phyloP scores from a whole-genome alignment of 164 flowering plant species.

The grape (Vitis vinifera) region ASM3070453v1 NC_081811.1:29101001-29101500 shows the following conservation, averaged over 20 bases:
- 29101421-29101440: slow-evolving; percentile 23
- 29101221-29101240: slow-evolving; percentile 1
- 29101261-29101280: slow-evolving; percentile 9
- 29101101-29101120: slow-evolving; percentile 6
- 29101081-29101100: too few species aligned
- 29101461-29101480: background rate
- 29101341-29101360: background rate
- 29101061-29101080: too few species aligned
- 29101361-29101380: background rate
- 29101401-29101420: slow-evolving; percentile 31
- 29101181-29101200: slow-evolving; percentile 6
- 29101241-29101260: background rate
- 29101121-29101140: slow-evolving; percentile 12
- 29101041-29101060: too few species aligned
- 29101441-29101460: slow-evolving; percentile 35
- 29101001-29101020: too few species aligned
- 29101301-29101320: slow-evolving; percentile 21
- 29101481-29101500: background rate
- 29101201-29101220: background rate
- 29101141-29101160: background rate
- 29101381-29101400: slow-evolving; percentile 45
- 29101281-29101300: slow-evolving; percentile 4
- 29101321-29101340: slow-evolving; percentile 7
- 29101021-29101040: too few species aligned
- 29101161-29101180: background rate